These are phyloP conservation scores for Suhomyces bokatorum DNA, from an alignment of 1,139 yeast genomes.

Conservation along the genomic window DNA sequence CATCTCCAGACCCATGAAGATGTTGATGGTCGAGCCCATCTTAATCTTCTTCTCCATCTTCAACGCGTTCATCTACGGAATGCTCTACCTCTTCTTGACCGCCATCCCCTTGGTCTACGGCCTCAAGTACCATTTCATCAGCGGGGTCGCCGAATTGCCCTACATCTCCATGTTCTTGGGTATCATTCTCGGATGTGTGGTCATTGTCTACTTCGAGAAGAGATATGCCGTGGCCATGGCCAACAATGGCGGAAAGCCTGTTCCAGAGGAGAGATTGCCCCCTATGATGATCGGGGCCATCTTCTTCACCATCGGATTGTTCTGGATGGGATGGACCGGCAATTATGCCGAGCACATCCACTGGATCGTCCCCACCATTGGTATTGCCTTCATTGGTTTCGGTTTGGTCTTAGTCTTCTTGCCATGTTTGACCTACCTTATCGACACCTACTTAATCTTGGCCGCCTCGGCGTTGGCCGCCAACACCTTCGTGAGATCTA, in stretches of 20 bases:
- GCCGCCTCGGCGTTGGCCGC: slow-evolving; percentile 94
- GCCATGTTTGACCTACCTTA: slow-evolving; percentile 74
- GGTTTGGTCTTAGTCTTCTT: slow-evolving; percentile 77
- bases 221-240: slow-evolving; percentile 35
- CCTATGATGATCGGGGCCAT: slow-evolving; percentile 72
- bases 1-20: slow-evolving; percentile 64
- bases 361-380: slow-evolving; percentile 84
- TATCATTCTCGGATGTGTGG: slow-evolving; percentile 54
- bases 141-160: slow-evolving; percentile 62
- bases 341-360: slow-evolving; percentile 64
- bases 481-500: slow-evolving; percentile 71
- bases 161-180: slow-evolving; percentile 65
- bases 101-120: slow-evolving; percentile 77
- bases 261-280: slow-evolving; percentile 78
- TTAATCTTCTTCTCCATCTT: slow-evolving; percentile 66
- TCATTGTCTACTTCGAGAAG: slow-evolving; percentile 31
- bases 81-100: slow-evolving; percentile 71
- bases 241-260: slow-evolving; percentile 56
- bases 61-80: slow-evolving; percentile 83
- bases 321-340: slow-evolving; percentile 90
- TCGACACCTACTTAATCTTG: slow-evolving; percentile 73
- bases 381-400: slow-evolving; percentile 70
- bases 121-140: slow-evolving; percentile 55
- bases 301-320: slow-evolving; percentile 71
- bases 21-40: slow-evolving; percentile 75